phyloP scores from a whole-genome alignment of 1,284 basidiomycete species.

The Fomitopsis schrenkii region DNA sequence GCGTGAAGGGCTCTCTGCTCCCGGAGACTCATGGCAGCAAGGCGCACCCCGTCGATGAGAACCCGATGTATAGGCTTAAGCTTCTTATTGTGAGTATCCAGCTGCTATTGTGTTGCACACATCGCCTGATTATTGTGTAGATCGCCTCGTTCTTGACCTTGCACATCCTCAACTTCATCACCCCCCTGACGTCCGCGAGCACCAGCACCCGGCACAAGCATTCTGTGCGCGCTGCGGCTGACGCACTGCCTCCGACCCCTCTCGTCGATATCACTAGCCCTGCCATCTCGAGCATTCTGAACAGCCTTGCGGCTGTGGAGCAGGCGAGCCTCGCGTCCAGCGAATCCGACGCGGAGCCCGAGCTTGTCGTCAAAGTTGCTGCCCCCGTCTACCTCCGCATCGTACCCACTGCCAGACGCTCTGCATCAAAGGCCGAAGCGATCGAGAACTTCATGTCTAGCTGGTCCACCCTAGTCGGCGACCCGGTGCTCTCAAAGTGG shows the following conservation, averaged over 20 bases:
- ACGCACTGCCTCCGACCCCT: slow-evolving; percentile 32
- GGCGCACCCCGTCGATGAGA: slow-evolving; percentile 50
- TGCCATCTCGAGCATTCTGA: slow-evolving; percentile 56
- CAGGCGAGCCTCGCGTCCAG: slow-evolving; percentile 26
- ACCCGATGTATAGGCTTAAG: slow-evolving; percentile 87
- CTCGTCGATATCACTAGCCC: slow-evolving; percentile 65
- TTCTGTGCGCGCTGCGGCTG: slow-evolving; percentile 16
- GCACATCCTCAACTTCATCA: slow-evolving; percentile 91
- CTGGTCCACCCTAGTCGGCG: slow-evolving; percentile 95
- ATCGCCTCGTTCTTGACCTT: slow-evolving; percentile 86
- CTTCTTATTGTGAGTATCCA: slow-evolving; percentile 66
- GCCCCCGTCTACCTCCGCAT: slow-evolving; percentile 63
- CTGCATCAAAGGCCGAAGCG: slow-evolving; percentile 26
- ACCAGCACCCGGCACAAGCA: slow-evolving; percentile 49
- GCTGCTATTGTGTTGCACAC: slow-evolving; percentile 4
- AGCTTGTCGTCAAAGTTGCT: slow-evolving; percentile 70
- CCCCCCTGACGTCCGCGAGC: slow-evolving; percentile 81
- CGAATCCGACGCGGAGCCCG: slow-evolving; percentile 21
- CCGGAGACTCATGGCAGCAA: slow-evolving; percentile 25
- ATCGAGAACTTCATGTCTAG: slow-evolving; percentile 88
- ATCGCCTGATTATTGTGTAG: slow-evolving; percentile 24
- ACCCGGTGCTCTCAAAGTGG: slow-evolving; percentile 95
- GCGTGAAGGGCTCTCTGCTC: slow-evolving; percentile 64
- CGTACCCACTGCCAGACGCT: slow-evolving; percentile 28
- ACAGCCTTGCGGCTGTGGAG: slow-evolving; percentile 47